phyloP scores from a whole-genome alignment of 2,329 filamentous ascomycete species.

The Beauveria australis region DNA sequence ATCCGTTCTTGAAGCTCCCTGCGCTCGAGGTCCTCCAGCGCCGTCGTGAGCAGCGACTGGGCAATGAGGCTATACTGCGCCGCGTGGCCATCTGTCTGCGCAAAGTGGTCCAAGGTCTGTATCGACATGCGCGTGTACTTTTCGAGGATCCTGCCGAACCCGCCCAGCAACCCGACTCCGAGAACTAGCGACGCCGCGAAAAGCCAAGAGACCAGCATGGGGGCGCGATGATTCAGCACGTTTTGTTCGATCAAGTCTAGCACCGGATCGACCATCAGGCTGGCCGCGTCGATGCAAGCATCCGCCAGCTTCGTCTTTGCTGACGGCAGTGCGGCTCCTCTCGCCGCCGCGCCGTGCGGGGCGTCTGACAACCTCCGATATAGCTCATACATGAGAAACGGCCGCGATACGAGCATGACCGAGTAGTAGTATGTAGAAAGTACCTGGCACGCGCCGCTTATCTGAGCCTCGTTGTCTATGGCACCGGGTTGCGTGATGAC shows the following conservation, averaged over 20 bases:
- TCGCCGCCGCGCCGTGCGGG: slow-evolving; percentile 3
- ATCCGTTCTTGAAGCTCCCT: slow-evolving; percentile 38
- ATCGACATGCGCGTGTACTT: slow-evolving; percentile 42
- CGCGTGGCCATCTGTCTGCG: slow-evolving; percentile 40
- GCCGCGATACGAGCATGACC: slow-evolving; percentile 48
- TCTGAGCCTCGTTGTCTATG: slow-evolving; percentile 20
- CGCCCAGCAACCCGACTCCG: slow-evolving; percentile 41
- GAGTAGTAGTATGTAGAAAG: slow-evolving; percentile 47
- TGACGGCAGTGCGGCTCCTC: slow-evolving; percentile 21
- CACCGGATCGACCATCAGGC: slow-evolving; percentile 43
- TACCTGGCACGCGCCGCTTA: slow-evolving; percentile 42
- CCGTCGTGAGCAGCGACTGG: slow-evolving; percentile 38
- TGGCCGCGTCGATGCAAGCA: slow-evolving; percentile 47
- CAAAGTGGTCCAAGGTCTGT: slow-evolving; percentile 39
- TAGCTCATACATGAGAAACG: slow-evolving; percentile 49
- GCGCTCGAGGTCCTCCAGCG: slow-evolving; percentile 38
- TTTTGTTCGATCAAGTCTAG: slow-evolving; percentile 35
- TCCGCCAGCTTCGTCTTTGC: slow-evolving; percentile 44
- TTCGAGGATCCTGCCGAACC: slow-evolving; percentile 44
- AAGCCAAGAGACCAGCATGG: slow-evolving; percentile 45
- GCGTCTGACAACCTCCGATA: slow-evolving; percentile 35
- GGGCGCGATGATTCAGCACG: slow-evolving; percentile 35
- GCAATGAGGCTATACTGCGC: slow-evolving; percentile 46
- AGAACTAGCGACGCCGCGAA: slow-evolving; percentile 46
- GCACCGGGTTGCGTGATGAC: slow-evolving; percentile 22